Conservation (phyloP, 2,329 filamentous ascomycete genomes). For the Cladophialophora psammophila region DNA sequence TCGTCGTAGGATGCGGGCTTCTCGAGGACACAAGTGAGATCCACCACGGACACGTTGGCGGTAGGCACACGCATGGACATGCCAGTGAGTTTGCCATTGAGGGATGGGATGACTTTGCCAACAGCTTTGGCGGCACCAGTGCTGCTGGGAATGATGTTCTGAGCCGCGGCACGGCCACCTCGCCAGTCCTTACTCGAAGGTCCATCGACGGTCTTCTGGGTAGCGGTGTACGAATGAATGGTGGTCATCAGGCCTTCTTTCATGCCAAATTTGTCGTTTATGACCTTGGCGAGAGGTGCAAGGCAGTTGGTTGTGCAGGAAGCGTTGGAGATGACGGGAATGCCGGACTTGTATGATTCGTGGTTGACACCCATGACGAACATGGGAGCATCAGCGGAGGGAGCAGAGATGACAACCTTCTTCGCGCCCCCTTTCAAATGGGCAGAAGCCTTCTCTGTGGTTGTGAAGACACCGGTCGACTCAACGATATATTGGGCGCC, state of each 20-base stretch:
- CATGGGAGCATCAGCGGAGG: conserved; percentile 86
- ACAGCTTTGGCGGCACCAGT: conserved; percentile 99
- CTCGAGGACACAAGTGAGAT: conserved; percentile 92
- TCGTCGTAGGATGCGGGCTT: conserved; percentile 77
- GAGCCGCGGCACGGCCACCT: conserved; percentile 96
- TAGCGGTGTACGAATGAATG: conserved; percentile 99
- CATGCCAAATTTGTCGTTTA: conserved; percentile 98
- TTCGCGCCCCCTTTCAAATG: conserved; percentile 97
- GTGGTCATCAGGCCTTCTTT: conserved; percentile 99
- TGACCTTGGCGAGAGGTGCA: conserved; percentile 98
- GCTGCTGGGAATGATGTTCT: conserved; percentile 99
- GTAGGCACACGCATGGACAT: conserved; percentile 99
- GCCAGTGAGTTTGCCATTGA: conserved; percentile 99
- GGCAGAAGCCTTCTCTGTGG: conserved; percentile 90
- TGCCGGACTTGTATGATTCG: conserved; percentile 86
- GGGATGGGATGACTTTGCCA: conserved; percentile 97
- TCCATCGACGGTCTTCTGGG: conserved; percentile 99
- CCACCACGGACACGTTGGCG: conserved; percentile 98
- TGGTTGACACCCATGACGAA: conserved; percentile 99
- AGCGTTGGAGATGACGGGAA: conserved; percentile 97
- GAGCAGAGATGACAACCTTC: conserved; percentile 81
- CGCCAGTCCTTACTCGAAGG: conserved; percentile 99
- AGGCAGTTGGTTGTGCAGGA: conserved; percentile 99
- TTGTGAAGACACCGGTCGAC: conserved; percentile 99
- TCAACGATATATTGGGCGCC: conserved; percentile 94